Evolutionary conservation across 495 filamentous ascomycete genomes (phyloP), one percentile per base, ranked within the genome.

Genomic region (Tuber calosporum): DNA sequence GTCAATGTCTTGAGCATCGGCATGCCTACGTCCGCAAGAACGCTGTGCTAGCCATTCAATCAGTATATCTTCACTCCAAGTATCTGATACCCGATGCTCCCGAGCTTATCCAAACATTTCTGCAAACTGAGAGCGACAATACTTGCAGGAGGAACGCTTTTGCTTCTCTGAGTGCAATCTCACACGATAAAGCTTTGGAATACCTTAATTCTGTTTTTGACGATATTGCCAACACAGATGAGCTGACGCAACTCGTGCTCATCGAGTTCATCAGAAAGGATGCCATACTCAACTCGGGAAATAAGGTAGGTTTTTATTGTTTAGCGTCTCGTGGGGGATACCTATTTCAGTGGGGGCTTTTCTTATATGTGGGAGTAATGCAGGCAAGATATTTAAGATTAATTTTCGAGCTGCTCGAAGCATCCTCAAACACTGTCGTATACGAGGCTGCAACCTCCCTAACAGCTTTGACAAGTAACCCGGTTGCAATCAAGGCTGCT

Each of bases 121-220:
- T 99, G 67, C 93, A 94, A 74, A 87, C 88, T 58, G 96, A 99
- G 84, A 97, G 88, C 76, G 96, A 99, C 82, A 87, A 91, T 72
- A 98, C 96, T 22, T 98, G 94, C 90, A 98, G 97, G 87, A 88
- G 96, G 78, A 99, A 99, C 83, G 96, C 94, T 37, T 99, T 98
- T 77, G 93, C 93, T 66, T 94, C 96, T 11, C 86, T 99, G 45
- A 88, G 90, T 79, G 90, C 89, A 76, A 96, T 98, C 82, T 96
- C 90, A 83, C 96, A 97, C 83, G 91, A 96, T 71, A 96, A 92
- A 82, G 93, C 96, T 0, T 84, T 97, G 43, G 92, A 92, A 77
- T 99, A 94, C 82, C 86, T 99, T 45, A 91, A 88, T 83, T 87
- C 88, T n/a, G 92, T 93, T 4, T 97, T 99, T 74, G 96, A 98